phyloP scores from a whole-genome alignment of 1,284 basidiomycete species.

The Phenoliferia sp. region DNA sequence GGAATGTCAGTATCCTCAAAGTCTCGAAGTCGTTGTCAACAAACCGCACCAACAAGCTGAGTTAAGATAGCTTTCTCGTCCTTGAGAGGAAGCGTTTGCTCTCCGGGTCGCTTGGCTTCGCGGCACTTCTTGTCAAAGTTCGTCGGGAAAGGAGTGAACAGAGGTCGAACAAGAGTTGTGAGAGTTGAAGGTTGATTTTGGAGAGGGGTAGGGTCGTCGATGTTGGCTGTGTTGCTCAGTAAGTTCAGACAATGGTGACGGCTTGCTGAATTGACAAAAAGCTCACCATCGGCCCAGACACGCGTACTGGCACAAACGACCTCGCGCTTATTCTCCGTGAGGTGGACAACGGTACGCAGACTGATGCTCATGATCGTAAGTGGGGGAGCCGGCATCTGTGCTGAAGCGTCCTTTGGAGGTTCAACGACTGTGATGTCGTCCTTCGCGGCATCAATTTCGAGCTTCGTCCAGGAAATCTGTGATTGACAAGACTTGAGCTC shows the following conservation, averaged over 20 bases:
- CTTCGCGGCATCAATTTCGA: slow-evolving; percentile 81
- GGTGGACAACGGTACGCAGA: slow-evolving; percentile 87
- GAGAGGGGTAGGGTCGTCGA: slow-evolving; percentile 85
- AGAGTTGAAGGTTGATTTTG: slow-evolving; percentile 76
- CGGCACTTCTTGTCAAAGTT: slow-evolving; percentile 61
- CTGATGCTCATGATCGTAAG: slow-evolving; percentile 87
- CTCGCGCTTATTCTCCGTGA: slow-evolving; percentile 88
- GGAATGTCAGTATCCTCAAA: background rate
- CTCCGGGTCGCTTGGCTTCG: background rate
- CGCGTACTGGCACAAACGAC: slow-evolving; percentile 79
- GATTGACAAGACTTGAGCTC: background rate
- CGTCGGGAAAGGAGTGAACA: slow-evolving; percentile 60
- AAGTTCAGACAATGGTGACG: no score
- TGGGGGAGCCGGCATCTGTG: slow-evolving; percentile 79
- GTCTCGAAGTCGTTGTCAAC: background rate
- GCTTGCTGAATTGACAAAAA: no score
- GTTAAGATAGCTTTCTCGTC: slow-evolving; percentile 78
- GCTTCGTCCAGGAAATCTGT: slow-evolving; percentile 89
- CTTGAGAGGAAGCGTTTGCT: slow-evolving; percentile 51
- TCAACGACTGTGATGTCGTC: slow-evolving; percentile 71
- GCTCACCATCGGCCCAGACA: slow-evolving; percentile 81
- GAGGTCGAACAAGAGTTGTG: slow-evolving; percentile 80
- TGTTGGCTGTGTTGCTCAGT: slow-evolving; percentile 67
- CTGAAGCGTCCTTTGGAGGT: slow-evolving; percentile 61
- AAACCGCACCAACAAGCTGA: slow-evolving; percentile 61